Evolutionary conservation across 2,329 filamentous ascomycete genomes (phyloP), one percentile per base, ranked within the genome.

Genomic region (Diaporthe longicolla): DNA sequence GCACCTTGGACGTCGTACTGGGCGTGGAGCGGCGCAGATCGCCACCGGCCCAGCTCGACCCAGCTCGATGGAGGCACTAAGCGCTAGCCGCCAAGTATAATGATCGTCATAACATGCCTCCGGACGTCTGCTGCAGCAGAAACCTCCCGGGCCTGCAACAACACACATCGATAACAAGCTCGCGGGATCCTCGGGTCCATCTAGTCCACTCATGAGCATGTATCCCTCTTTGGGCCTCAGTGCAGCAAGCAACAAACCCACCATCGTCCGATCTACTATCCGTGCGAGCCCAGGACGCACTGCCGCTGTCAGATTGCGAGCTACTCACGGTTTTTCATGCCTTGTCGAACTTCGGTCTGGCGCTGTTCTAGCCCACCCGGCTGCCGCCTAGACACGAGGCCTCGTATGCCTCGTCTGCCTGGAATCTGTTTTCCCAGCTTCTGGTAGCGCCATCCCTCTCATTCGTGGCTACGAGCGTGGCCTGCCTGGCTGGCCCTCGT

Each of bases 11-110:
- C 21, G 63, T 68, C 63, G 63, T 32, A 68, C 63, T 17, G 29
- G 32, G 45, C 63, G 63, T 68, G 63, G 63, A 54, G 29, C 32
- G 48, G n/a, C 45, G 32, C 63, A 68, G 63, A 68, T 68, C 61
- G 32, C 61, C 61, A n/a, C 26, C 43, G 45, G 61, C 35, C 35
- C 35, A 37, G 35, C 32, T 40, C 37, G 37, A 15, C 61, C 61
- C 43, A 52, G 61, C 61, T 52, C 63, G 45, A 68, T 54, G 29
- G 63, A 13, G 63, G 61, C 50, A 24, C 48, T 68, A 54, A 54
- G 63, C 48, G 63, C 48, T 50, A 68, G 63, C 63, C 63, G 63
- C 63, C 63, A 54, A 54, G 63, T 40, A 68, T 68, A 68, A 54
- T 68, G 63, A 68, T 68, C 63, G 63, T 54, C 63, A 54, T 54